Percentiles rank a stretch among this genome's conserved stretches.
Conservation (phyloP, 2,329 filamentous ascomycete genomes). For the Sarocladium kiliense region DNA sequence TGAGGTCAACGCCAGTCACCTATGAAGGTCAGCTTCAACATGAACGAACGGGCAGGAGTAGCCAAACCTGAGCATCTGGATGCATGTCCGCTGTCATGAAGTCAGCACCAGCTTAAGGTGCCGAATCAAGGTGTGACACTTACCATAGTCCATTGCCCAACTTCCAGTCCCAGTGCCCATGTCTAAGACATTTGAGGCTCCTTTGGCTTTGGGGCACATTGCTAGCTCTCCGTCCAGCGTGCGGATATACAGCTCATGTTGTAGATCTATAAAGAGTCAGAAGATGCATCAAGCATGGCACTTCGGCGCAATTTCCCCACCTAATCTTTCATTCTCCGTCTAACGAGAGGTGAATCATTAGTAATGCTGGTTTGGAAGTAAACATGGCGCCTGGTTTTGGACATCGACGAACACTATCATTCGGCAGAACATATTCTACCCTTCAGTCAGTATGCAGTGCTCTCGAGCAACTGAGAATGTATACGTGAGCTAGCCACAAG, state of each 20-base stretch:
- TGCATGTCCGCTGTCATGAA: constrained; percentile 13
- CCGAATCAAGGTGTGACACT: background rate
- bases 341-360: background rate
- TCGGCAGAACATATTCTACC: constrained; percentile 20
- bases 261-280: constrained; percentile 17
- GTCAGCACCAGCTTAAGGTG: background rate
- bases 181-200: constrained; percentile 19
- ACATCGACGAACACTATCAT: constrained; percentile 17
- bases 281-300: too few relatives aligned
- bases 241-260: constrained; percentile 19
- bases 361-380: background rate
- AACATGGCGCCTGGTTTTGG: too few relatives aligned
- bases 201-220: constrained; percentile 15
- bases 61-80: constrained; percentile 16
- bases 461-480: background rate
- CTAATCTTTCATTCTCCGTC: constrained; percentile 10
- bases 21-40: background rate
- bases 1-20: constrained; percentile 25
- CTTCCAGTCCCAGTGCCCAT: constrained; percentile 25
- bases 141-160: constrained; percentile 27
- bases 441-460: background rate
- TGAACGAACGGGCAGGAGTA: constrained; percentile 5
- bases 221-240: constrained; percentile 18
- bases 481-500: background rate
- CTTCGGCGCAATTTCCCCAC: too few relatives aligned